These are phyloP conservation scores for Urtica urens DNA, from an alignment of 306 rosid genomes.

Conservation along the genomic window DNA sequence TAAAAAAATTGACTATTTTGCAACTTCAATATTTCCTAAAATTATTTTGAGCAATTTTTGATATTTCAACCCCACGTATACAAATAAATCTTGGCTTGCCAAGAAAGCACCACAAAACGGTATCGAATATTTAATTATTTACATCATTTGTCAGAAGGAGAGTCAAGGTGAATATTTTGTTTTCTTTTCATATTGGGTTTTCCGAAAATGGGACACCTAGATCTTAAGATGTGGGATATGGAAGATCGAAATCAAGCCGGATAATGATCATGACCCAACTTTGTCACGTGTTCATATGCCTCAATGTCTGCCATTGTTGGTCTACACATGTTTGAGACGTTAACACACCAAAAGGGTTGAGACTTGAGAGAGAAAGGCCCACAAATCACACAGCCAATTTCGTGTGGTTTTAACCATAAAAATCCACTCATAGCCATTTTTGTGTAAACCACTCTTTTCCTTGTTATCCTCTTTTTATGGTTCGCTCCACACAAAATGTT, in stretches of 20 bases:
- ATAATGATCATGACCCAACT: conserved; percentile 4
- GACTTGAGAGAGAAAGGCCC: neutral
- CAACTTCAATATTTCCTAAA: too few species aligned
- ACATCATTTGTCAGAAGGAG: neutral
- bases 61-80: too few species aligned
- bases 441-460: conserved; percentile 15
- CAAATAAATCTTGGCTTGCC: too few species aligned
- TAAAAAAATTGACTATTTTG: too few species aligned
- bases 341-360: neutral
- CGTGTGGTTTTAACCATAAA: conserved; percentile 6
- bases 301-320: conserved; percentile 42
- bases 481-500: conserved; percentile 2
- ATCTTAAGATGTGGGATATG: conserved; percentile 23
- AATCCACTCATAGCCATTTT: conserved; percentile 16
- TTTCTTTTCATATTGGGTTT: conserved; percentile 3
- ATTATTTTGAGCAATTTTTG: too few species aligned
- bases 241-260: conserved; percentile 7
- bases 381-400: conserved; percentile 8
- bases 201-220: conserved; percentile 11
- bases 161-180: too few species aligned
- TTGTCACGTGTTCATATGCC: conserved; percentile 12
- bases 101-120: neutral
- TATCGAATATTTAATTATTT: too few species aligned
- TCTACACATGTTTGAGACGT: neutral
- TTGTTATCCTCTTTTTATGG: neutral